Evolutionary conservation across 352 stramenopile genomes (phyloP).

Genomic region (Pythium aquatile): DNA sequence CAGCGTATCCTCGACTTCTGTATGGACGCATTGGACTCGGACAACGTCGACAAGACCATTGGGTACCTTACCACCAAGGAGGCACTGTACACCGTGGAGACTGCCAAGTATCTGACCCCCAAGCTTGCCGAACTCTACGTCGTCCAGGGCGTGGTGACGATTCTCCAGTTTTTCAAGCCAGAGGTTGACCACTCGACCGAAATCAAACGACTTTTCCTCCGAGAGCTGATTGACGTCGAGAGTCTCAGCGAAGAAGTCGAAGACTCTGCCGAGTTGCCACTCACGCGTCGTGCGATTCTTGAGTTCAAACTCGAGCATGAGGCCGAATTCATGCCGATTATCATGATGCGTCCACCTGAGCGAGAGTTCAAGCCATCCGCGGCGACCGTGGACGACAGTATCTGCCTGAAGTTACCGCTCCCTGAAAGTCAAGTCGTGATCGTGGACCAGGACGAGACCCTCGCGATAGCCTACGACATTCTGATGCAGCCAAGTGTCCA

Average conservation of each 20-base stretch:
- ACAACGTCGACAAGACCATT: conserved; percentile 71
- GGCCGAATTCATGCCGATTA: conserved; percentile 61
- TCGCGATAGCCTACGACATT: conserved; percentile 47
- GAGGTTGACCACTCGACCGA: conserved; percentile 41
- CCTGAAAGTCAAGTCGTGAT: conserved; percentile 42
- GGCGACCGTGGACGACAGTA: conserved; percentile 17
- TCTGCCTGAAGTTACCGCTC: conserved; percentile 57
- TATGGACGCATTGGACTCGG: conserved; percentile 51
- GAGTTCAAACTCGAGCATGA: conserved; percentile 72
- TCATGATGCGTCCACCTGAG: conserved; percentile 28
- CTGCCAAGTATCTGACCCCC: conserved; percentile 36
- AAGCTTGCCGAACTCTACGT: conserved; percentile 71
- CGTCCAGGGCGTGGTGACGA: conserved; percentile 40
- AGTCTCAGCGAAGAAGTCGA: conserved; percentile 34
- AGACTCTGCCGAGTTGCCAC: conserved; percentile 22
- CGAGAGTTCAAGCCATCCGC: conserved; percentile 6
- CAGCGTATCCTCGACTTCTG: conserved; percentile 53
- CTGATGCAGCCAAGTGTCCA: conserved; percentile 40
- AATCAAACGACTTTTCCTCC: conserved; percentile 59
- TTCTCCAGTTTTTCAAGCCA: conserved; percentile 62
- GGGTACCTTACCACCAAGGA: conserved; percentile 53
- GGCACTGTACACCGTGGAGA: conserved; percentile 52
- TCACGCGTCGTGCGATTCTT: conserved; percentile 43
- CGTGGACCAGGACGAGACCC: conserved; percentile 54
- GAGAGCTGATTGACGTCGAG: conserved; percentile 69